phyloP scores from a whole-genome alignment of 2,329 filamentous ascomycete genomes.

The Sporothrix brunneoviolacea region DNA sequence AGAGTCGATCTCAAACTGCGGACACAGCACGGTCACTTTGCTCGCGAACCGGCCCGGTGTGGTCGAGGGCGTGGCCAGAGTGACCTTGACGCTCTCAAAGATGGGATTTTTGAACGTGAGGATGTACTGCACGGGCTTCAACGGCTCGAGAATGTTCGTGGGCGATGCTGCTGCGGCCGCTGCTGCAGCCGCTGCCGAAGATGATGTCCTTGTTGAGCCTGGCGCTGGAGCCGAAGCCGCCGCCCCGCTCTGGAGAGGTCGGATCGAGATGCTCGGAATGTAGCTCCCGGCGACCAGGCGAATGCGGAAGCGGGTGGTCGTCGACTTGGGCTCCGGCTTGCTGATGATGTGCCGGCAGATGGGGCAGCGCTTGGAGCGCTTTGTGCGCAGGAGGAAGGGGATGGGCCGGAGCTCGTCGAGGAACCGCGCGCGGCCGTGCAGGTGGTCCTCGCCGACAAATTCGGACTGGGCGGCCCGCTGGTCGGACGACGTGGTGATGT shows the following conservation, averaged over 20 bases:
- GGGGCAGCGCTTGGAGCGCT: conserved; percentile 88
- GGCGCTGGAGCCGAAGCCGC: neutral
- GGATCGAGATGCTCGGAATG: conserved; percentile 74
- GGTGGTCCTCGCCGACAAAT: conserved; percentile 36
- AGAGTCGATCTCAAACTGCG: conserved; percentile 87
- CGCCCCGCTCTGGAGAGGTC: conserved; percentile 41
- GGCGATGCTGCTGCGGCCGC: conserved; percentile 11
- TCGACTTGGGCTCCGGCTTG: conserved; percentile 86
- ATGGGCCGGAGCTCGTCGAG: conserved; percentile 71
- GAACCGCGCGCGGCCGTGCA: conserved; percentile 50
- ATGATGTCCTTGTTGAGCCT: conserved; percentile 20
- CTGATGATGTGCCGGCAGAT: conserved; percentile 91
- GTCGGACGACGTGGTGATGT: conserved; percentile 47
- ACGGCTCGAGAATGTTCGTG: conserved; percentile 43
- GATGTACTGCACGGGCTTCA: conserved; percentile 67
- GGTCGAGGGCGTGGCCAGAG: conserved; percentile 72
- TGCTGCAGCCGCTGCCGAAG: conserved; percentile 18
- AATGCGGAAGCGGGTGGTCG: conserved; percentile 86
- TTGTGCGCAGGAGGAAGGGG: conserved; percentile 77
- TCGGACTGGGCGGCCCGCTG: conserved; percentile 42
- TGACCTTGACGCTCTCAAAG: conserved; percentile 84
- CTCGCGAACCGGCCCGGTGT: conserved; percentile 72
- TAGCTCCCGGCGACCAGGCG: conserved; percentile 81
- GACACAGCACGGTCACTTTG: conserved; percentile 86
- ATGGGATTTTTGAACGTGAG: conserved; percentile 90